These are phyloP conservation scores for Flaveria trinervia DNA, from an alignment of 129 eudicot species.

Conservation along the genomic window DNA sequence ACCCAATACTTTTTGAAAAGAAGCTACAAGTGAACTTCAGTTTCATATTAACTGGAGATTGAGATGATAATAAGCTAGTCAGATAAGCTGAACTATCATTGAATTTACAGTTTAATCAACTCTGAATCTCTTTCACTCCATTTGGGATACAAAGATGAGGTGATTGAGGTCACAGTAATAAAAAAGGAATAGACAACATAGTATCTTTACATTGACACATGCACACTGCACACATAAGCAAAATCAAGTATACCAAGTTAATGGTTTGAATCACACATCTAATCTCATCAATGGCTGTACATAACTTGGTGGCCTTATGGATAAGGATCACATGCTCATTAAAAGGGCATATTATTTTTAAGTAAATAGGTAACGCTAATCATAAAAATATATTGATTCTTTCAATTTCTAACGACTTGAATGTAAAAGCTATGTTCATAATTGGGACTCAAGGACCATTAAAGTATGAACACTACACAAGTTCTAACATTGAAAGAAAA, in stretches of 20 bases:
- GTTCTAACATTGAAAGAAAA: constrained; percentile 1
- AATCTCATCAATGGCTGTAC: neutral
- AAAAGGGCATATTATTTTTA: neutral
- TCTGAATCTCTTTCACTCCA: too few relatives aligned
- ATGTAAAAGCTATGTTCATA: neutral
- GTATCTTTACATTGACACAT: neutral
- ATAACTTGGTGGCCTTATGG: neutral
- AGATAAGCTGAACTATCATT: too few relatives aligned
- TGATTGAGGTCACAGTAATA: too few relatives aligned
- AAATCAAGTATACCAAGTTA: constrained; percentile 5
- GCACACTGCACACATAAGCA: neutral
- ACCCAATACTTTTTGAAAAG: too few relatives aligned
- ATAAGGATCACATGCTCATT: neutral
- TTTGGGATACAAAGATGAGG: too few relatives aligned
- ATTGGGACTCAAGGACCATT: neutral
- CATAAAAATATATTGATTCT: neutral
- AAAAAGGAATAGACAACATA: neutral
- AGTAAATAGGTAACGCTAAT: neutral
- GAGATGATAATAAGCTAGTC: too few relatives aligned
- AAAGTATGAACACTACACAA: neutral
- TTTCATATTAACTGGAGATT: too few relatives aligned
- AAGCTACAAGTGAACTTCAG: too few relatives aligned
- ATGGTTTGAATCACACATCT: neutral
- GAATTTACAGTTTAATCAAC: too few relatives aligned
- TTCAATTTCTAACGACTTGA: neutral